A percentile compares a stretch with the other conserved stretches of the same genome.
Conservation (phyloP, 164 flowering plant genomes). For the Litsea cubeba region DNA sequence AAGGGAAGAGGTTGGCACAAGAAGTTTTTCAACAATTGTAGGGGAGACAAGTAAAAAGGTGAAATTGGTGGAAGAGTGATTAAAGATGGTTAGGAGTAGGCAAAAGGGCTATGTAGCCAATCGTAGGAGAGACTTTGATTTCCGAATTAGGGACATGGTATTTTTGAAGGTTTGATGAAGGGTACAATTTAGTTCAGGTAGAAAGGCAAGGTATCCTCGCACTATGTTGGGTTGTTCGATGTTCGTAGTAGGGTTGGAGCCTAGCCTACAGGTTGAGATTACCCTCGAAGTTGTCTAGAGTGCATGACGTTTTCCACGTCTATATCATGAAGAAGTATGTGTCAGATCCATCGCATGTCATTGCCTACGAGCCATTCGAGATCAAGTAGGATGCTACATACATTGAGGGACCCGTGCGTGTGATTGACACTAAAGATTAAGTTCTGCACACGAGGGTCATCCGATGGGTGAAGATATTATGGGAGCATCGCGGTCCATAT, state of each 20-base stretch:
- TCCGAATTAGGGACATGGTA: background rate
- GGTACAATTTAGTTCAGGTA: background rate
- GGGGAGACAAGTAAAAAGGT: too few relatives aligned
- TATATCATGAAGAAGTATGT: background rate
- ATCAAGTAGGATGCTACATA: too few relatives aligned
- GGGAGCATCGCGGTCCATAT: too few relatives aligned
- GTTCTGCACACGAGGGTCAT: too few relatives aligned
- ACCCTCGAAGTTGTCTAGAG: background rate
- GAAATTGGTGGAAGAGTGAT: too few relatives aligned
- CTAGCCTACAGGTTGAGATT: background rate
- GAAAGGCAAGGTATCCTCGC: background rate
- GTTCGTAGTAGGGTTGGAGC: background rate
- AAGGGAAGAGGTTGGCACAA: too few relatives aligned
- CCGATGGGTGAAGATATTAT: too few relatives aligned
- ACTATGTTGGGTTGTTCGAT: background rate
- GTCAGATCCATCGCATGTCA: background rate
- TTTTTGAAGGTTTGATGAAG: background rate
- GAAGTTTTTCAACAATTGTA: too few relatives aligned
- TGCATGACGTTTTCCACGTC: background rate
- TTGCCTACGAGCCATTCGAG: too few relatives aligned
- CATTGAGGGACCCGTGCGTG: too few relatives aligned
- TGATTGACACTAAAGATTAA: too few relatives aligned
- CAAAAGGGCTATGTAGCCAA: background rate
- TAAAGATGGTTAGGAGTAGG: background rate
- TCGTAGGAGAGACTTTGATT: background rate